Evolutionary conservation across 2,329 filamentous ascomycete species (phyloP).

Genomic region (Hymenoscyphus scutula): DNA sequence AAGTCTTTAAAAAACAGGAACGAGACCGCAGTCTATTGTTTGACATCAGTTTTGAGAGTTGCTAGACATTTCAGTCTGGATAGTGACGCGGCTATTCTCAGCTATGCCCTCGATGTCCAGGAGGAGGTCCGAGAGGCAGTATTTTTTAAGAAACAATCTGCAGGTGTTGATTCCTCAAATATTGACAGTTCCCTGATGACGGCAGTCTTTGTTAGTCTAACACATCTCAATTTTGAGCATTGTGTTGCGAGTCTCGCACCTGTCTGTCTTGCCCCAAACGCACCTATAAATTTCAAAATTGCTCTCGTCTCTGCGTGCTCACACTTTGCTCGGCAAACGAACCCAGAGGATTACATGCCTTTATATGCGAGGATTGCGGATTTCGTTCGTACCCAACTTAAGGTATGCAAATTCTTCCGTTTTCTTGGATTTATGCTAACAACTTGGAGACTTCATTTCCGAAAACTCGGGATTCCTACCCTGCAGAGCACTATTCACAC

Average conservation of each 20-base stretch:
- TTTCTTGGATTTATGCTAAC: constrained; percentile 20
- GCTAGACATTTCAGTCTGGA: constrained; percentile 63
- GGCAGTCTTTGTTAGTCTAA: constrained; percentile 63
- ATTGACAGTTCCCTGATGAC: constrained; percentile 66
- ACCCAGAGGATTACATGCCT: constrained; percentile 49
- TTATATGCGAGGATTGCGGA: constrained; percentile 55
- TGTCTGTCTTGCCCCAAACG: constrained; percentile 53
- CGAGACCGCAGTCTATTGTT: constrained; percentile 64
- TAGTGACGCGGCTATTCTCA: constrained; percentile 56
- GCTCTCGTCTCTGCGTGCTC: constrained; percentile 61
- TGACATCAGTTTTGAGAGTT: constrained; percentile 60
- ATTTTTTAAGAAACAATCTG: constrained; percentile 53
- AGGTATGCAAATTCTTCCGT: constrained; percentile 43
- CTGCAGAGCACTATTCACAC: constrained; percentile 40
- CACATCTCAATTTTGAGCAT: constrained; percentile 59
- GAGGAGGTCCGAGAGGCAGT: constrained; percentile 66
- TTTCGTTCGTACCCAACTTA: constrained; percentile 56
- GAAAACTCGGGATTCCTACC: constrained; percentile 30
- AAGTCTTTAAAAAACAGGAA: constrained; percentile 64
- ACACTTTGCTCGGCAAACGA: constrained; percentile 56
- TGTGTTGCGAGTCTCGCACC: constrained; percentile 56
- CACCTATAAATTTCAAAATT: constrained; percentile 60
- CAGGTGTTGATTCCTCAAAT: constrained; percentile 46
- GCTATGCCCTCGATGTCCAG: constrained; percentile 68
- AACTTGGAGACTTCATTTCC: constrained; percentile 21